Percentiles rank a stretch among this genome's conserved stretches.
Evolutionary conservation across 2,329 filamentous ascomycete species (phyloP).

Genomic region (Plenodomus lindquistii): DNA sequence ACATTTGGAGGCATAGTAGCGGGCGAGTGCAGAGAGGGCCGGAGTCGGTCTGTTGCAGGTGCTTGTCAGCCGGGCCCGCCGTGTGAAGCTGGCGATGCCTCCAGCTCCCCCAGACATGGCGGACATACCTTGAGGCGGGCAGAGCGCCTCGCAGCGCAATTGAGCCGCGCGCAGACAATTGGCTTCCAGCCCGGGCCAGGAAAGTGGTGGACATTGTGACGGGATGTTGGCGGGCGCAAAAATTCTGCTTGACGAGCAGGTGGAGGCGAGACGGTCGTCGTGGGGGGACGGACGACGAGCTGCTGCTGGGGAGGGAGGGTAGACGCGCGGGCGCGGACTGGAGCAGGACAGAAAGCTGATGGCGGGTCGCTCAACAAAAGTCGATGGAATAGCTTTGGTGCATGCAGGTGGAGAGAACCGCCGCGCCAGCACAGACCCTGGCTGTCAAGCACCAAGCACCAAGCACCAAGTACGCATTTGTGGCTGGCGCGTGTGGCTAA

Average conservation of each 20-base stretch:
- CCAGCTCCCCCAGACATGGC: slow-evolving; percentile 36
- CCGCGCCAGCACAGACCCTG: slow-evolving; percentile 1
- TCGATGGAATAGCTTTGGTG: slow-evolving; percentile 20
- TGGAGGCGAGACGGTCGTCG: slow-evolving; percentile 8
- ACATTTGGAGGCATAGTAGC: slow-evolving; percentile 73
- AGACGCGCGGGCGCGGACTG: slow-evolving; percentile 22
- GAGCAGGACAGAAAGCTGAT: slow-evolving; percentile 21
- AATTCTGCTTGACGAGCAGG: slow-evolving; percentile 23
- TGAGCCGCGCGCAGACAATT: slow-evolving; percentile 47
- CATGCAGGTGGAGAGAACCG: no score
- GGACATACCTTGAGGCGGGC: slow-evolving; percentile 41
- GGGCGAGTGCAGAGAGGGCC: slow-evolving; percentile 62
- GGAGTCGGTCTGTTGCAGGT: slow-evolving; percentile 50
- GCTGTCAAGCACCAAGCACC: not conserved
- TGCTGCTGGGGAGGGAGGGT: slow-evolving; percentile 15
- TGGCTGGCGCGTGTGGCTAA: slow-evolving; percentile 1
- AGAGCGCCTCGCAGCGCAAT: slow-evolving; percentile 52
- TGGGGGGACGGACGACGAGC: slow-evolving; percentile 24
- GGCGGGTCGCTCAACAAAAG: slow-evolving; percentile 37
- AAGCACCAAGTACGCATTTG: slow-evolving; percentile 1
- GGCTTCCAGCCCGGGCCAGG: slow-evolving; percentile 50
- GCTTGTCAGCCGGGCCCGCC: slow-evolving; percentile 29
- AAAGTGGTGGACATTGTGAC: slow-evolving; percentile 58
- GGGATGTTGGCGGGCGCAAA: slow-evolving; percentile 36
- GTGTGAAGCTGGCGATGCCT: not conserved